Percentiles rank a stretch among this genome's conserved stretches.
phyloP scores from a whole-genome alignment of 2,329 filamentous ascomycete genomes.

The Paecilomyces niveus region DNA sequence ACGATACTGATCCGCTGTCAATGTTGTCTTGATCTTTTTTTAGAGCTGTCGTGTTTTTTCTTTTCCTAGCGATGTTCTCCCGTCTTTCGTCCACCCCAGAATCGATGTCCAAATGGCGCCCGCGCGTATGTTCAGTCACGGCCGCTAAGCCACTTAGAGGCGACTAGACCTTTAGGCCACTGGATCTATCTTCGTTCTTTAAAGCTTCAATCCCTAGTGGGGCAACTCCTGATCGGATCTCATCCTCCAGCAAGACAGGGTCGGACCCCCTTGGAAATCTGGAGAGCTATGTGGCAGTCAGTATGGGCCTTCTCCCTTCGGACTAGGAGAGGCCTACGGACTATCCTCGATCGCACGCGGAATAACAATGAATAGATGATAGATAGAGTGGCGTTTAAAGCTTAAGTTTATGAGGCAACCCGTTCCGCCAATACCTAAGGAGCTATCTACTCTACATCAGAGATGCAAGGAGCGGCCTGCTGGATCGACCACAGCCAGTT shows the following conservation, averaged over 20 bases:
- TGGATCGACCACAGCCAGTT: neutral
- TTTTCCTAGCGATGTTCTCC: neutral
- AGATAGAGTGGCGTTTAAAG: neutral
- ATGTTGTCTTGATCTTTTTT: neutral
- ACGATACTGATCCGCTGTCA: neutral
- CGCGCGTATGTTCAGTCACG: neutral
- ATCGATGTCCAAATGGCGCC: neutral
- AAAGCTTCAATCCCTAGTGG: neutral
- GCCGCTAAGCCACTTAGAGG: neutral
- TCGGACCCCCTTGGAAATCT: neutral
- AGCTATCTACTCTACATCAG: neutral
- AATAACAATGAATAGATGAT: neutral
- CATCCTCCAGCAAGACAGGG: neutral
- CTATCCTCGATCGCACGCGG: neutral
- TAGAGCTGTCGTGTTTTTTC: neutral
- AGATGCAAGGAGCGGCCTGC: constrained; percentile 1
- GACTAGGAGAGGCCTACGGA: neutral
- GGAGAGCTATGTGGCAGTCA: neutral
- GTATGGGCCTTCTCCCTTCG: neutral
- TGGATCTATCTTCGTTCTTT: neutral
- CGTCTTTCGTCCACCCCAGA: neutral
- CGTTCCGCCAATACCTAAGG: neutral
- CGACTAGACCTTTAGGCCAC: neutral
- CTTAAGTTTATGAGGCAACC: constrained; percentile 3
- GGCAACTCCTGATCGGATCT: neutral